A percentile compares a stretch with the other conserved stretches of the same genome.
Evolutionary conservation across 495 filamentous ascomycete species (phyloP).

Genomic region (Astrothelium subdiscretum): DNA sequence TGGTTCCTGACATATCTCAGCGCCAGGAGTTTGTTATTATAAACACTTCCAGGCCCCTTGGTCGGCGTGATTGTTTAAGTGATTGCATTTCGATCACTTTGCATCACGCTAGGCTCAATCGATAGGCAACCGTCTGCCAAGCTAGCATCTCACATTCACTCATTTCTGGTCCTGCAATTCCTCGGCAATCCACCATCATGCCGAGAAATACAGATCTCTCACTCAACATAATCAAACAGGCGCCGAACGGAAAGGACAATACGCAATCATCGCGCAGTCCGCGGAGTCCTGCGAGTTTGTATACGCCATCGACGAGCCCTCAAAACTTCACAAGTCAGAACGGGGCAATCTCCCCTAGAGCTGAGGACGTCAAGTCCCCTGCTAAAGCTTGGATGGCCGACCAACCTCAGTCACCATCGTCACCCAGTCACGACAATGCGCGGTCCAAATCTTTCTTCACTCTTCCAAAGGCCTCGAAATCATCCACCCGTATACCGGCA

Average conservation of each 20-base stretch:
- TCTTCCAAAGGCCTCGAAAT: background rate
- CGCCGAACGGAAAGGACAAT: background rate
- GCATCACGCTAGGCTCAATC: background rate
- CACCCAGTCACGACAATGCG: background rate
- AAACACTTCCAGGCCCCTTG: background rate
- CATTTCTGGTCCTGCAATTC: background rate
- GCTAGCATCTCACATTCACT: background rate
- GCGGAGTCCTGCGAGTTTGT: background rate
- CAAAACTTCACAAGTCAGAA: background rate
- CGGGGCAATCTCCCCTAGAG: background rate
- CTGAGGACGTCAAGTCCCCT: background rate
- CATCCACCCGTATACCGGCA: background rate
- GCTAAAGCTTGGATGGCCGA: background rate
- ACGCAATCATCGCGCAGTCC: background rate
- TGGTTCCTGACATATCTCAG: background rate
- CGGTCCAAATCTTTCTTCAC: constrained; percentile 6
- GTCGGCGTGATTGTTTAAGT: background rate
- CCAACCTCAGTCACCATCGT: background rate
- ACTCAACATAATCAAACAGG: background rate
- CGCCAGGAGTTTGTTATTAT: background rate
- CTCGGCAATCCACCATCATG: background rate
- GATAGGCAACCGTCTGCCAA: background rate
- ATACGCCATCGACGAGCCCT: background rate
- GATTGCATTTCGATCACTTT: background rate
- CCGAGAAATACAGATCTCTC: background rate